Base-by-base conservation (phyloP, 2,329 filamentous ascomycete species). In the Aureobasidium sp. region DNA sequence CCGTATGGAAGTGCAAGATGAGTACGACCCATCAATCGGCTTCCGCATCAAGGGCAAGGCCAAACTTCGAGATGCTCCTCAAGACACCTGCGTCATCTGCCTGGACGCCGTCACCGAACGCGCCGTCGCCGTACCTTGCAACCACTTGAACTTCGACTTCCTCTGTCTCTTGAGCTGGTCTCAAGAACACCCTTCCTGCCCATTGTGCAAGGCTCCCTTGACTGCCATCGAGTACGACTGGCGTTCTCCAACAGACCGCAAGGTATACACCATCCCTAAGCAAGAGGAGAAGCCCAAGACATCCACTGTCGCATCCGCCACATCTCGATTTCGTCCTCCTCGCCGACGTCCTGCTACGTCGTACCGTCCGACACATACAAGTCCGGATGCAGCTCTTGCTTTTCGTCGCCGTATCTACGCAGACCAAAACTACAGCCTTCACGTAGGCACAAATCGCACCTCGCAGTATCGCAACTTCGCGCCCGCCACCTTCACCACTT, bases 81-180 rank as follows among this genome's bases (percentile, higher is more conserved):
- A 62, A 15, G 76, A 81, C 65, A 84, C 81, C 69, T 97, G 92
- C 73, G 90, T 95, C 65, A 94, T 97, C 73, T 97, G 92, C 73
- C 85, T 97, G 64, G 89, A 93, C 62, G 70, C 77, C 59, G 80
- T 96, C 69, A 84, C 85, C 11, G 89, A 94, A 68, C 76, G 83
- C 58, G 91, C 89, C 65, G 79, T 87, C 56, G 84, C 89, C 8
- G 77, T 82, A 22, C 91, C 92, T 8, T 97, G 92, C 78, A 81
- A 83, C 45, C 92, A 97, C 77, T 76, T 79, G 62, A 85, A 86
- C 67, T 96, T 95, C 72, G 91, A 97, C 77, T 95, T 91, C 70
- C 73, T 90, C 14, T 97, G 92, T 73, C 82, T 96, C 6, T 76
- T 87, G 24, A 91, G 82, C 74, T 97, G 93, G 92, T 78, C 96